Evolutionary conservation across 768 basidiomycete species (phyloP).

Genomic region (Kwoniella shandongensis): DNA sequence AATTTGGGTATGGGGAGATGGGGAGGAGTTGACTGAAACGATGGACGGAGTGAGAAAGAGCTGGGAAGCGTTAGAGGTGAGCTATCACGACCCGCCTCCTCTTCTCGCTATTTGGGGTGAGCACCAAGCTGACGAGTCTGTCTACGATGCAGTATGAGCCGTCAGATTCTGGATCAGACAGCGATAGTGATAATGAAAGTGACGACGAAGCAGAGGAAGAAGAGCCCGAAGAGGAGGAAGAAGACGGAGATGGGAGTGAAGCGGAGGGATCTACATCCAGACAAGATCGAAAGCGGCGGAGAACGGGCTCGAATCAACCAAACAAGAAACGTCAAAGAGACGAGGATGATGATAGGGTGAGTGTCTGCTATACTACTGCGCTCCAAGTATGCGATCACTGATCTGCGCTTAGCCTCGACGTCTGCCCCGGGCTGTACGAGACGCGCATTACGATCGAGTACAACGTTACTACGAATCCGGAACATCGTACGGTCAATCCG

Average conservation of each 20-base stretch:
- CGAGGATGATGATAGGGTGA: constrained; percentile 28
- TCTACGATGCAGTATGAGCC: constrained; percentile 69
- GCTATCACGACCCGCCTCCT: no score
- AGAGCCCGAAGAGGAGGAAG: constrained; percentile 38
- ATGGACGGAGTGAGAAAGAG: constrained; percentile 72
- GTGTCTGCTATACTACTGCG: background rate
- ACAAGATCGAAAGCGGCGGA: constrained; percentile 21
- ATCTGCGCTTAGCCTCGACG: constrained; percentile 57
- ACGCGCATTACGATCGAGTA: constrained; percentile 64
- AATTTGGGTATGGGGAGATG: constrained; percentile 91
- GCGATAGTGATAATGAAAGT: constrained; percentile 57
- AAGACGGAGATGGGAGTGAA: constrained; percentile 31
- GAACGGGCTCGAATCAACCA: constrained; percentile 16
- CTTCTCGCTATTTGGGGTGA: no score
- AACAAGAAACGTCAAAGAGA: constrained; percentile 28
- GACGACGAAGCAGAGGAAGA: constrained; percentile 53
- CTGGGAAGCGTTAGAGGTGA: constrained; percentile 79
- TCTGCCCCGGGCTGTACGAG: constrained; percentile 70
- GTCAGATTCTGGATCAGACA: constrained; percentile 57
- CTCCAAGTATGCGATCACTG: background rate
- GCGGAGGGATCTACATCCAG: constrained; percentile 20
- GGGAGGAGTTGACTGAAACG: constrained; percentile 62
- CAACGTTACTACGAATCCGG: constrained; percentile 82
- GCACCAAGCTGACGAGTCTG: background rate
- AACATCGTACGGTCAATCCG: constrained; percentile 84